Conservation (phyloP, 2,329 filamentous ascomycete species). For the Cytospora piceae region DNA sequence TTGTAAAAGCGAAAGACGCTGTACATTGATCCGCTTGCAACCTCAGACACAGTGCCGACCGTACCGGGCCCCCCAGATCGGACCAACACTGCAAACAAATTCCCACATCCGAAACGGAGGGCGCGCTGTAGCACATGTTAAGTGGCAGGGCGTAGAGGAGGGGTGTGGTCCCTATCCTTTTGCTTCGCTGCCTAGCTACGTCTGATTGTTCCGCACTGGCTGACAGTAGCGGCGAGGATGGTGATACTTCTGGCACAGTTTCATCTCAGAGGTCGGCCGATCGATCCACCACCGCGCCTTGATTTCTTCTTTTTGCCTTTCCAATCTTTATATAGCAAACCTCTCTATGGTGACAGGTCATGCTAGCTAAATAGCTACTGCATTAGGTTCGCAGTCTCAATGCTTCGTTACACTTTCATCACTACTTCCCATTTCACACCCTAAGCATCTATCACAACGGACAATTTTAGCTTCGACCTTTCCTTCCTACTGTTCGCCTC, state of each 20-base stretch:
- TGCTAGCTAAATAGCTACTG: no score
- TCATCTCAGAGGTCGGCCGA: not conserved
- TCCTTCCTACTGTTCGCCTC: no score
- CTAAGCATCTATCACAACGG: no score
- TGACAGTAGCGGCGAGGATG: not conserved
- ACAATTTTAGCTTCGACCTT: no score
- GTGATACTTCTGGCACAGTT: not conserved
- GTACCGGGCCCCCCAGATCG: not conserved
- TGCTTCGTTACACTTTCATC: no score
- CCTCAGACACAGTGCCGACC: conserved; percentile 1
- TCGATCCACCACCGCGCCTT: not conserved
- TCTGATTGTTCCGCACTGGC: not conserved
- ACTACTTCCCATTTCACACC: no score
- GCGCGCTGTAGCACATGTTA: not conserved
- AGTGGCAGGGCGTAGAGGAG: conserved; percentile 1
- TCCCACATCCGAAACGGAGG: not conserved
- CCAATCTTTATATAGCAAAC: no score
- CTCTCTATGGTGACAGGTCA: no score
- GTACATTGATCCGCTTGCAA: not conserved
- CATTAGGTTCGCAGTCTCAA: no score
- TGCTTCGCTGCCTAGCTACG: not conserved
- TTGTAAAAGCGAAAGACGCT: not conserved
- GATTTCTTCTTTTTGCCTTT: not conserved
- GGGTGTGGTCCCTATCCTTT: not conserved
- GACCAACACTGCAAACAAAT: not conserved